Percentiles rank a stretch among this genome's conserved stretches.
Evolutionary conservation across 768 basidiomycete species (phyloP).

Genomic region (Mycena olivaceomarginata): DNA sequence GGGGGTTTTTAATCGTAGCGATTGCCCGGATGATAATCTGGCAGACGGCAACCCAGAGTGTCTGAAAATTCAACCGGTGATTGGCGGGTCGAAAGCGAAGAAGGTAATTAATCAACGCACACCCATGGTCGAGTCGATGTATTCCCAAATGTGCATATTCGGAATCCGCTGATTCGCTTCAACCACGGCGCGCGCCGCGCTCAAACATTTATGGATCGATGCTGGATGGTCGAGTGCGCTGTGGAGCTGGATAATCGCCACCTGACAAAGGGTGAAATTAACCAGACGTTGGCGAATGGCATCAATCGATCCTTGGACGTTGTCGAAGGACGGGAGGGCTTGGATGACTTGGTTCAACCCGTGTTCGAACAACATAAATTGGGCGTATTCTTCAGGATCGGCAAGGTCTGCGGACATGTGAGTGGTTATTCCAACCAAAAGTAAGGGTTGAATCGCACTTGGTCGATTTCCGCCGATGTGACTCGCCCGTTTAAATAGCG

Average conservation of each 20-base stretch:
- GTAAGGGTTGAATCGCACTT: constrained; percentile 36
- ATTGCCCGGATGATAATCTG: constrained; percentile 37
- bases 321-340: constrained; percentile 25
- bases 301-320: constrained; percentile 25
- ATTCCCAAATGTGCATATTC: constrained; percentile 32
- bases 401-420: constrained; percentile 22
- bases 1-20: constrained; percentile 31
- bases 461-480: constrained; percentile 44
- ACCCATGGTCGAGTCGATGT: constrained; percentile 37
- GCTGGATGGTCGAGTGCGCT: constrained; percentile 16
- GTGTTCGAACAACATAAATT: constrained; percentile 40
- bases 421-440: neutral
- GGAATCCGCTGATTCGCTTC: constrained; percentile 27
- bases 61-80: neutral
- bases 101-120: constrained; percentile 3
- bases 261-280: constrained; percentile 39
- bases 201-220: constrained; percentile 29
- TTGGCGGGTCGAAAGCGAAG: neutral
- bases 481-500: constrained; percentile 53
- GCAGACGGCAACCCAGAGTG: constrained; percentile 36
- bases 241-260: constrained; percentile 36
- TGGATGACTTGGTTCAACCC: constrained; percentile 33
- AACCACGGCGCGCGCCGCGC: constrained; percentile 31
- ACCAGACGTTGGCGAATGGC: constrained; percentile 36
- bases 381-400: constrained; percentile 36